Percentiles rank a stretch among this genome's conserved stretches.
Conservation (phyloP, 2,329 filamentous ascomycete genomes). For the Penicillium hordei region DNA sequence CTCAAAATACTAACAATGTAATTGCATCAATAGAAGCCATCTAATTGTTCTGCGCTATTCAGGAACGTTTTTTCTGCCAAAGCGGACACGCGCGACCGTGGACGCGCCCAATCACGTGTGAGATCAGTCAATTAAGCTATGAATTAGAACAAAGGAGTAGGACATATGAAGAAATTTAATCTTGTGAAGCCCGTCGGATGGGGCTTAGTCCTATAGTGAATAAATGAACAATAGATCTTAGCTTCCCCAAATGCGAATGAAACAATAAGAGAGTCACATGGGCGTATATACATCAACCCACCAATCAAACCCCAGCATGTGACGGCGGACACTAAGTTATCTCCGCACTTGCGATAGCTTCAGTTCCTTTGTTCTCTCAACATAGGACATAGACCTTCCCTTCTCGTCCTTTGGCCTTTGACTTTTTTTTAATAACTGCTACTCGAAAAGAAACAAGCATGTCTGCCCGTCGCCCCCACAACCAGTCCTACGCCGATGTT, state of each 20-base stretch:
- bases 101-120: slow-evolving; percentile 24
- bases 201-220: background rate
- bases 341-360: slow-evolving; percentile 5
- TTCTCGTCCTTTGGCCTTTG: background rate
- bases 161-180: background rate
- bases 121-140: slow-evolving; percentile 1
- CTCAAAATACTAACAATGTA: slow-evolving; percentile 6
- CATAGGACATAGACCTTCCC: background rate
- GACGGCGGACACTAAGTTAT: slow-evolving; percentile 5
- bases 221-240: background rate
- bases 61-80: slow-evolving; percentile 26
- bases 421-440: background rate
- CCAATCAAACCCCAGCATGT: slow-evolving; percentile 7
- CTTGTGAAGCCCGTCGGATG: background rate
- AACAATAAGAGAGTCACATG: background rate
- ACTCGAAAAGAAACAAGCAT: slow-evolving; percentile 15
- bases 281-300: background rate
- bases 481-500: slow-evolving; percentile 32
- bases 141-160: background rate
- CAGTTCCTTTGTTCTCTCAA: background rate
- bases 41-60: slow-evolving; percentile 11
- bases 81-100: slow-evolving; percentile 24
- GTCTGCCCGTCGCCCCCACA: slow-evolving; percentile 34
- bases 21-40: slow-evolving; percentile 3
- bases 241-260: background rate